Evolutionary conservation across 148 eudicot genomes (phyloP).

Genomic region (Pouteria glomerata): DNA sequence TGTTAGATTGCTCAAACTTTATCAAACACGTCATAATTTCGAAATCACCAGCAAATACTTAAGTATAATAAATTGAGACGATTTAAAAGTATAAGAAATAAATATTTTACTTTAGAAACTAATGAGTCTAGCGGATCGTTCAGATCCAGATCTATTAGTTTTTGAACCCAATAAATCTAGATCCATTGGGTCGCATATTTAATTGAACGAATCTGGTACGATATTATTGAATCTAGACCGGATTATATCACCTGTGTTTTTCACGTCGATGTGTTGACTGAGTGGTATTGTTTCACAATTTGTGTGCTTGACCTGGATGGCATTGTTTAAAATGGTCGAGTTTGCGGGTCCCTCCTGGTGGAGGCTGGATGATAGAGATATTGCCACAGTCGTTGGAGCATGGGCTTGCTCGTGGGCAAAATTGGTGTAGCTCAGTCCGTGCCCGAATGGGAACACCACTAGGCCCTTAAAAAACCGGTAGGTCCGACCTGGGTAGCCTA

Average conservation of each 20-base stretch:
- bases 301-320: slow-evolving; percentile 44
- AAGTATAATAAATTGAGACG: slow-evolving; percentile 19
- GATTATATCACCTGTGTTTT: slow-evolving; percentile 51
- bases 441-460: slow-evolving; percentile 36
- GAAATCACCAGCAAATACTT: slow-evolving; percentile 57
- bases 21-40: too few species aligned
- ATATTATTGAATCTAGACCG: too few species aligned
- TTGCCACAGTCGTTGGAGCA: slow-evolving; percentile 37
- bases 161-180: too few species aligned
- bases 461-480: slow-evolving; percentile 45
- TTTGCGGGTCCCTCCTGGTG: slow-evolving; percentile 25
- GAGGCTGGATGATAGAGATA: slow-evolving; percentile 27
- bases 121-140: too few species aligned
- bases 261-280: slow-evolving; percentile 45
- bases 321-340: slow-evolving; percentile 30
- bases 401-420: slow-evolving; percentile 45
- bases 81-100: too few species aligned
- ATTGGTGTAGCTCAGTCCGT: slow-evolving; percentile 63
- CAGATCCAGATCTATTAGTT: too few species aligned
- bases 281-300: slow-evolving; percentile 44
- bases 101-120: too few species aligned
- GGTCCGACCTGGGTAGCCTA: slow-evolving; percentile 49
- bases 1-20: too few species aligned
- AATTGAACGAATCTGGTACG: too few species aligned
- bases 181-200: too few species aligned